Evolutionary conservation across 129 eudicot genomes (phyloP).

Genomic region (Chrysanthemum lavandulifolium): DNA sequence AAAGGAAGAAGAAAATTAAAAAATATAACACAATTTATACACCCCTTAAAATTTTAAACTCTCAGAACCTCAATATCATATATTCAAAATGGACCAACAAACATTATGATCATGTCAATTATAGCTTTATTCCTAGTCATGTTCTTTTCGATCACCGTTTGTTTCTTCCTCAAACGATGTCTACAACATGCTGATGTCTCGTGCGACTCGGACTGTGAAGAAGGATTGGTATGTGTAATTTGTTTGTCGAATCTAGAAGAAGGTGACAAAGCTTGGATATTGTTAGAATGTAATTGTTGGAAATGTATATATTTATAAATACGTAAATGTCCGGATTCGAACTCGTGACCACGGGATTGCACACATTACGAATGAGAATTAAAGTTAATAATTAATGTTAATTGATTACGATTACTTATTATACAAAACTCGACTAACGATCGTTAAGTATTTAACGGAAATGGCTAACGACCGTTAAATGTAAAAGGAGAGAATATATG

Average conservation of each 20-base stretch:
- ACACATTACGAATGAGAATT: no score
- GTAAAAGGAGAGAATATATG: no score
- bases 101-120: conserved; percentile 48
- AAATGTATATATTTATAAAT: no score
- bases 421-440: no score
- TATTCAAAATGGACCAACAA: conserved; percentile 33
- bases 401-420: no score
- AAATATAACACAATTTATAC: no score
- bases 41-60: background rate
- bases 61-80: background rate
- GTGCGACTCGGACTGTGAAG: conserved; percentile 45
- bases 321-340: no score
- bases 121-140: conserved; percentile 42
- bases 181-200: background rate
- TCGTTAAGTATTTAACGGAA: no score
- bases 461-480: no score
- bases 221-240: conserved; percentile 66
- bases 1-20: conserved; percentile 1
- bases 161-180: conserved; percentile 50
- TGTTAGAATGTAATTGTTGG: conserved; percentile 43
- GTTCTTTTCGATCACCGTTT: conserved; percentile 31
- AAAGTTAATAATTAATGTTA: no score
- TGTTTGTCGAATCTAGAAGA: conserved; percentile 24
- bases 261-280: conserved; percentile 30
- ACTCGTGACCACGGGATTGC: no score